Evolutionary conservation across 805 yeast species (phyloP).

Genomic region (Jamesozyma rosinii): DNA sequence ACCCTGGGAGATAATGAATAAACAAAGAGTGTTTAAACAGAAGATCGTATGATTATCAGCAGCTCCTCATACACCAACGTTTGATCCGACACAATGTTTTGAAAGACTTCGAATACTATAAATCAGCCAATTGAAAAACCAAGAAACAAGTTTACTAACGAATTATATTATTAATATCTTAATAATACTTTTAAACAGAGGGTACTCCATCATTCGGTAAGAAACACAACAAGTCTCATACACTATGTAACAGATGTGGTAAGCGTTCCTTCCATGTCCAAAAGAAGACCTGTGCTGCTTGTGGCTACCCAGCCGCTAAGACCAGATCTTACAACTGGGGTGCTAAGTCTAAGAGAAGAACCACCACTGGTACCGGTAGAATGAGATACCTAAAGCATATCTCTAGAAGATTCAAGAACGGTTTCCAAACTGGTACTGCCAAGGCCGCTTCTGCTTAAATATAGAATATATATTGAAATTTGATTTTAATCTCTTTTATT

Average conservation of each 20-base stretch:
- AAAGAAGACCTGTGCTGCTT: conserved; percentile 96
- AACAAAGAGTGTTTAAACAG: too few relatives aligned
- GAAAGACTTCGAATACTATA: too few relatives aligned
- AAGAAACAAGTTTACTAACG: conserved; percentile 27
- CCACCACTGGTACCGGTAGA: conserved; percentile 99
- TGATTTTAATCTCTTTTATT: background rate
- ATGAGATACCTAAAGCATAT: conserved; percentile 96
- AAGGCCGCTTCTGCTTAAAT: conserved; percentile 55
- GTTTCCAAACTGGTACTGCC: conserved; percentile 86
- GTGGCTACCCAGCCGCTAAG: conserved; percentile 99
- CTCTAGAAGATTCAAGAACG: conserved; percentile 97
- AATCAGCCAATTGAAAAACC: too few relatives aligned
- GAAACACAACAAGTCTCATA: conserved; percentile 99
- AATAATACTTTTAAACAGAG: conserved; percentile 41
- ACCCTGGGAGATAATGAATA: too few relatives aligned
- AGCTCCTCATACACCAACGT: too few relatives aligned
- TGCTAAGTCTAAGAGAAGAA: conserved; percentile 97
- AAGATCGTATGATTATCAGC: too few relatives aligned
- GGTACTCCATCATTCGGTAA: conserved; percentile 99
- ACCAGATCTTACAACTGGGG: conserved; percentile 99
- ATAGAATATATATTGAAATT: background rate
- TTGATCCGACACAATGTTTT: too few relatives aligned
- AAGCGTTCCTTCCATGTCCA: conserved; percentile 97
- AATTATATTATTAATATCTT: conserved; percentile 4
- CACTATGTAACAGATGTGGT: conserved; percentile 98